phyloP scores from a whole-genome alignment of 805 yeast genomes.

The Lachancea waltii region DNA sequence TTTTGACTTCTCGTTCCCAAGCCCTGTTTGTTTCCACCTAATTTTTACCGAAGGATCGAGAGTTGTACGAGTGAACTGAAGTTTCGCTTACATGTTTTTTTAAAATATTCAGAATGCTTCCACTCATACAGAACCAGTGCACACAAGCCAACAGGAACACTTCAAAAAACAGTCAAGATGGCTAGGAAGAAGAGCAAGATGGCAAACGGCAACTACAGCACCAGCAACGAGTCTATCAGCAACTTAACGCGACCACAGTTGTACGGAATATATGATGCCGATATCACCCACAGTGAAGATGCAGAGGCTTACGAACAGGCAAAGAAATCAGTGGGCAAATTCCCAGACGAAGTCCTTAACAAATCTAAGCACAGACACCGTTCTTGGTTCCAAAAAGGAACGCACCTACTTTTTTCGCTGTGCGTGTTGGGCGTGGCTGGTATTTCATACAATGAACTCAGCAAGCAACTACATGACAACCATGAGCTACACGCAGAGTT shows the following conservation, averaged over 20 bases:
- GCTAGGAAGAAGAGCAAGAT: slow-evolving; percentile 9
- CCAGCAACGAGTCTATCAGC: slow-evolving; percentile 34
- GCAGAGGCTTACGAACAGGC: slow-evolving; percentile 31
- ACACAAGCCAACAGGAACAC: too few species aligned
- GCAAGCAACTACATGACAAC: slow-evolving; percentile 45
- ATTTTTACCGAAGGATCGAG: background rate
- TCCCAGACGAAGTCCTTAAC: slow-evolving; percentile 9
- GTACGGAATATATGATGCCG: slow-evolving; percentile 45
- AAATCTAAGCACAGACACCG: slow-evolving; percentile 3
- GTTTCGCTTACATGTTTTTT: background rate
- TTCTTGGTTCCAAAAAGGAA: slow-evolving; percentile 2
- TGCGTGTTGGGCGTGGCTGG: slow-evolving; percentile 40
- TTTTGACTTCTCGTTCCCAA: background rate
- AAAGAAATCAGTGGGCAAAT: slow-evolving; percentile 13
- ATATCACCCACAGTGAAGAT: slow-evolving; percentile 29
- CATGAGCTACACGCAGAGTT: slow-evolving; percentile 39
- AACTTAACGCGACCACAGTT: slow-evolving; percentile 47
- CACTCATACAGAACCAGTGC: too few species aligned
- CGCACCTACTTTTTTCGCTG: slow-evolving; percentile 13
- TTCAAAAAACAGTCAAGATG: background rate
- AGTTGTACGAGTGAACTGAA: background rate
- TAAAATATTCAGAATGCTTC: too few species aligned
- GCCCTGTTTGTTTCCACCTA: background rate
- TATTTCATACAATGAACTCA: slow-evolving; percentile 45
- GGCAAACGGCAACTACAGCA: slow-evolving; percentile 4